A percentile compares a stretch with the other conserved stretches of the same genome.
phyloP scores from a whole-genome alignment of 2,329 filamentous ascomycete genomes.

The Apiospora kogelbergensis region DNA sequence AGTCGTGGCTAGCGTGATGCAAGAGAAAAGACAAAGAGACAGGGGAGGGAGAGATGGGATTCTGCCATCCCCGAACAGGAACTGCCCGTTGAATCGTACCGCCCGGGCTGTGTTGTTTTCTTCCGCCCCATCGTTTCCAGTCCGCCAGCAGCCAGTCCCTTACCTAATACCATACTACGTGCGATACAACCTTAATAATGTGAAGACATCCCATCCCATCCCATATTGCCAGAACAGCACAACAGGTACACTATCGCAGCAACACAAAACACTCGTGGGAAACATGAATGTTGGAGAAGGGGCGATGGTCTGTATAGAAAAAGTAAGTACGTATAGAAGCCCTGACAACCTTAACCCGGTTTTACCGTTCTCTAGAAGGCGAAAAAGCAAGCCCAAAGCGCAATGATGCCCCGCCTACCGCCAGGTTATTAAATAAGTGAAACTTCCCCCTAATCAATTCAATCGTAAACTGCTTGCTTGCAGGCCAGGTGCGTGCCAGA shows the following conservation, averaged over 20 bases:
- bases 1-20: conserved; percentile 9
- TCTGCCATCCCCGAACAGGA: neutral
- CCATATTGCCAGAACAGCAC: neutral
- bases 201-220: neutral
- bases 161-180: neutral
- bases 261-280: neutral
- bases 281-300: neutral
- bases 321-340: neutral
- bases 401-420: neutral
- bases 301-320: neutral
- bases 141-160: neutral
- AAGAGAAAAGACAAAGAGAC: conserved; percentile 6
- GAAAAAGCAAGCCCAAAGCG: conserved; percentile 1
- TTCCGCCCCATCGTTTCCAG: neutral
- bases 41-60: neutral
- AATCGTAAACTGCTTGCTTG: neutral
- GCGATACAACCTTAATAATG: neutral
- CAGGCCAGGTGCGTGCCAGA: too few relatives aligned
- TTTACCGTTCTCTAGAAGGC: neutral
- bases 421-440: neutral
- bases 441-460: conserved; percentile 1
- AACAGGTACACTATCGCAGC: neutral
- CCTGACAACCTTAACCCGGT: conserved; percentile 2
- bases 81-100: neutral
- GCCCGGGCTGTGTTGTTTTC: neutral